These are phyloP conservation scores for Lepidopterella palustris DNA, from an alignment of 495 filamentous ascomycete genomes.

Conservation along the genomic window DNA sequence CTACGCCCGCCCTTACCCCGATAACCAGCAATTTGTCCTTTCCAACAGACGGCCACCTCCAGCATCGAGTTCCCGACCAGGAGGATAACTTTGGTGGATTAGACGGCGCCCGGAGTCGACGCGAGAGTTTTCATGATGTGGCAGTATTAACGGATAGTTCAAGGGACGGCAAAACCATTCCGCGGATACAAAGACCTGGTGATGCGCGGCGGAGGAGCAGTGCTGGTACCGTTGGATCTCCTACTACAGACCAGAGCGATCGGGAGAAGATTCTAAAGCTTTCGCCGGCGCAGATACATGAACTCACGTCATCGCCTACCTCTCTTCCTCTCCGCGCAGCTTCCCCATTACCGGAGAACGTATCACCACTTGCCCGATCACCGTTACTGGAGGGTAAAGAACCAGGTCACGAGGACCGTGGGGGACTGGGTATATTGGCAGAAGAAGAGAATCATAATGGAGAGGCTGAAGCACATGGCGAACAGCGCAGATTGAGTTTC, in stretches of 20 bases:
- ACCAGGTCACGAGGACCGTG: not conserved
- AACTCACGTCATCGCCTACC: conserved; percentile 48
- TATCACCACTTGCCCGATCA: not conserved
- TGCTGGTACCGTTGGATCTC: conserved; percentile 4
- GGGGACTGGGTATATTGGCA: not conserved
- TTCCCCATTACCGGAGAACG: conserved; percentile 22
- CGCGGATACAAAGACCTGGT: conserved; percentile 20
- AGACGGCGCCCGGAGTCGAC: not conserved
- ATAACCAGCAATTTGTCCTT: conserved; percentile 10
- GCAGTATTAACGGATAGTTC: conserved; percentile 14
- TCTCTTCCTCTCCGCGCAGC: conserved; percentile 33
- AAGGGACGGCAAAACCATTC: conserved; percentile 1
- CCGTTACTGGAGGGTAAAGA: not conserved
- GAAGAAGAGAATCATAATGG: not conserved
- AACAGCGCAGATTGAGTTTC: not conserved
- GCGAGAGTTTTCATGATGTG: conserved; percentile 15
- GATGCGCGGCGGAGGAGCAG: conserved; percentile 23
- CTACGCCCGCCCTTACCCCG: conserved; percentile 16
- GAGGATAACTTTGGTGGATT: not conserved
- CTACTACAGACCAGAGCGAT: not conserved
- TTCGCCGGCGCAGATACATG: conserved; percentile 51
- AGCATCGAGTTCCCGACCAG: not conserved
- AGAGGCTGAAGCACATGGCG: not conserved
- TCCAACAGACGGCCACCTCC: not conserved
- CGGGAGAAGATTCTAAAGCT: conserved; percentile 44